phyloP scores from a whole-genome alignment of 306 rosid species.

The Sicyos edulis region DNA sequence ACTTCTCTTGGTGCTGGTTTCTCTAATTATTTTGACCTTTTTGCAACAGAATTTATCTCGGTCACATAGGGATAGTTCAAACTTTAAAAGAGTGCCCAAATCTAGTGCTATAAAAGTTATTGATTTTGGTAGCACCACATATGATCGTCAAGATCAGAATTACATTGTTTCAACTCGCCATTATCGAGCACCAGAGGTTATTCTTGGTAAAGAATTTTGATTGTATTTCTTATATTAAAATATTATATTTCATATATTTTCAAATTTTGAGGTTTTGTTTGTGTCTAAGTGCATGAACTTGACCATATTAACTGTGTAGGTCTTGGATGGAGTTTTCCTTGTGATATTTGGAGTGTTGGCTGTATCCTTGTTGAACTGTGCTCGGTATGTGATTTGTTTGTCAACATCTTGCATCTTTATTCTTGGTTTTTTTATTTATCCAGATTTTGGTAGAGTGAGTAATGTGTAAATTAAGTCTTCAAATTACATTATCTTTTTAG shows the following conservation, averaged over 20 bases:
- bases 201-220: slow-evolving; percentile 50
- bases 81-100: slow-evolving; percentile 78
- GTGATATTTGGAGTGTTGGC: slow-evolving; percentile 96
- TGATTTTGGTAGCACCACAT: slow-evolving; percentile 96
- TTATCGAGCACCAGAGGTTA: slow-evolving; percentile 96
- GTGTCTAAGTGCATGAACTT: background rate
- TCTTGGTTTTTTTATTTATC: background rate
- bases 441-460: background rate
- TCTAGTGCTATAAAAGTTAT: slow-evolving; percentile 88
- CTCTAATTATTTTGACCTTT: background rate
- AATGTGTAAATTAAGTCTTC: background rate
- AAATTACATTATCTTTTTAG: slow-evolving; percentile 21
- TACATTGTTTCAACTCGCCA: slow-evolving; percentile 95
- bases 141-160: slow-evolving; percentile 71
- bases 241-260: background rate
- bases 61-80: slow-evolving; percentile 56
- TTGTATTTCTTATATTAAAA: background rate
- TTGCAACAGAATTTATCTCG: slow-evolving; percentile 54
- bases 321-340: slow-evolving; percentile 89
- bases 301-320: slow-evolving; percentile 31
- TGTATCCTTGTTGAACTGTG: slow-evolving; percentile 91
- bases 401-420: background rate
- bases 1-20: background rate
- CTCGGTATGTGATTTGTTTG: slow-evolving; percentile 40
- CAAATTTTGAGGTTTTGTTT: background rate